Base-by-base conservation (phyloP, 2,329 filamentous ascomycete species). In the Boeremia lycopersici region DNA sequence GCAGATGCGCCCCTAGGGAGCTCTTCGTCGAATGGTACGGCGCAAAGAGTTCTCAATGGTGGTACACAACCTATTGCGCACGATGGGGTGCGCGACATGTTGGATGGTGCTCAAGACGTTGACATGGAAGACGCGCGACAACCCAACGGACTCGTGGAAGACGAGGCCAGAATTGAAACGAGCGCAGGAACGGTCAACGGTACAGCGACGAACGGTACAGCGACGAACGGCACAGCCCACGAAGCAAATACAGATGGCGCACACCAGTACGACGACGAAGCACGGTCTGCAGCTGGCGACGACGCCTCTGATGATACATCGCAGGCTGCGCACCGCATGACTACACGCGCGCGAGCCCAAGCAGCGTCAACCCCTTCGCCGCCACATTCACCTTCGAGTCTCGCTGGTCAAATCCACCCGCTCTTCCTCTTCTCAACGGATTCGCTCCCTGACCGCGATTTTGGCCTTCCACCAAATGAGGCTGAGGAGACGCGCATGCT, bases 401-500 rank as follows among this genome's bases (percentile, higher is more conserved):
- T 79, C 12, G 78, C 82, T 4, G 78, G 80, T n/a, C 83, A 82
- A 26, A 84, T 93, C 54, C 89, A 93, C 69, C 89, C 90, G 3
- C 84, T 91, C 66, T 96, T 91, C 74, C 74, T 86, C 38, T 84
- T 88, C 31, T 88, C 90, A 0, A 70, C 77, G 25, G 78, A 83
- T 29, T 83, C 85, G 23, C 81, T 83, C 48, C 83, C 87, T 2
- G 88, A 93, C 70, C 82, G 87, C 50, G 86, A 92, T 69, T 78
- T 90, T 34, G 88, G 88, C 1, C 82, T 96, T 2, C 89, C 90
- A 0, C 81, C 86, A 15, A 76, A 80, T 25, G 90, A 95, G 75
- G 91, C 91, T 1, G 89, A 93, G 61, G 89, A 95, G 56, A 86
- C 90, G 38, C 86, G 90, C 54, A 84, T 88, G 53, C 76, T 92